Evolutionary conservation across 495 filamentous ascomycete genomes (phyloP).

Genomic region (Talaromyces borbonicus): DNA sequence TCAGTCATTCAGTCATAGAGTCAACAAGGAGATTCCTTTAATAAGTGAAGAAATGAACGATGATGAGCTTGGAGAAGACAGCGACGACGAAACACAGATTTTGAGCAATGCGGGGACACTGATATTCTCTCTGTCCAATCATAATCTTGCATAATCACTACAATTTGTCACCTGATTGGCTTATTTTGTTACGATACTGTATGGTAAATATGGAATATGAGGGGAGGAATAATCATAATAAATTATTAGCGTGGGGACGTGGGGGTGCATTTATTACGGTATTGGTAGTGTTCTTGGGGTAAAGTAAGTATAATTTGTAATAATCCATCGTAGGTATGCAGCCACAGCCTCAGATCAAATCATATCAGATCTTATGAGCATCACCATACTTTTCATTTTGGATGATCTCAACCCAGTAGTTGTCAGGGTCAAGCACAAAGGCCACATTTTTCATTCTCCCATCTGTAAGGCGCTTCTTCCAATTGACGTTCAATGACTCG

Average conservation of each 20-base stretch:
- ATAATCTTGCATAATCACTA: neutral
- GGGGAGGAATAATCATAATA: no score
- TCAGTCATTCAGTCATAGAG: no score
- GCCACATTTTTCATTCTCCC: slow-evolving; percentile 93
- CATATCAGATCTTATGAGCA: slow-evolving; percentile 3
- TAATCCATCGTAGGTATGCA: neutral
- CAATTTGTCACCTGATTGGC: neutral
- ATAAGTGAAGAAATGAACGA: no score
- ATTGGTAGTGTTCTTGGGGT: neutral
- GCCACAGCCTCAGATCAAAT: neutral
- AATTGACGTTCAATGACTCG: slow-evolving; percentile 70
- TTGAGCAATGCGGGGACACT: slow-evolving; percentile 1
- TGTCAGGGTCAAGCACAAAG: slow-evolving; percentile 86
- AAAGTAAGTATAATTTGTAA: neutral
- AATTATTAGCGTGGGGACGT: neutral
- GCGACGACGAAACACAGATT: no score
- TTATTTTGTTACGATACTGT: neutral
- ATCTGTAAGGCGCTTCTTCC: slow-evolving; percentile 91
- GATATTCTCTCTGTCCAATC: neutral
- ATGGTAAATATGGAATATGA: neutral
- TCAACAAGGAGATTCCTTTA: no score
- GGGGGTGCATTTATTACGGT: neutral
- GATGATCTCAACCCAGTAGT: slow-evolving; percentile 85
- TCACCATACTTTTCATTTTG: slow-evolving; percentile 44
- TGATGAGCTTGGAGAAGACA: no score